Base-by-base conservation (phyloP, 768 basidiomycete genomes). In the Tremella yokohamensis region DNA sequence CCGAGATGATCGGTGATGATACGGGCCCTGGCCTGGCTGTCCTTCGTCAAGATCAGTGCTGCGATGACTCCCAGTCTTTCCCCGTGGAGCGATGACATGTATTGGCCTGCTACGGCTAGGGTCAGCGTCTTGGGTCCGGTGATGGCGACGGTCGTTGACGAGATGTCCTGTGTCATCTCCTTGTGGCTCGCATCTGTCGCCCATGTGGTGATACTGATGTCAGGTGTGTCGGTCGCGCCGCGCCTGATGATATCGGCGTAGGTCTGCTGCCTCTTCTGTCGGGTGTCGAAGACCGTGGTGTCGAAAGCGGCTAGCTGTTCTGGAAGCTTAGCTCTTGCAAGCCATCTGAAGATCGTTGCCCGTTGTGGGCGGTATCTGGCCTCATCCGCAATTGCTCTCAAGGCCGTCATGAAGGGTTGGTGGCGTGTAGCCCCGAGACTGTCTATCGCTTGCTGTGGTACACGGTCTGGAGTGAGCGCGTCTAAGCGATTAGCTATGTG, bases 121-220 rank as follows among this genome's bases (percentile, higher is more conserved):
- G 48, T 11, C 3, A 18, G 18, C 9, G 45, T 51, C 3, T 6
- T 7, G 1, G 62, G 52, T 7, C 62, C 62, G 11, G 49, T 52
- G 6, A 62, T 26, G 1, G 57, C 52, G 18, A 57, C 53, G 1
- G 62, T 59, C 2, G 62, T 56, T 22, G 45, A 22, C 3, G 20
- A n/a, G n/a, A n/a, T 2, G 4, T n/a, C 16, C 1, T 26, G 26
- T 24, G 6, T 18, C 15, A 8, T 19, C 4, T 8, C 9, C 29
- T 40, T 49, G 26, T 54, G 48, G 26, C 57, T 58, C 9, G 57
- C 61, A 45, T 62, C 61, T 1, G 37, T 58, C 2, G 61, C 61
- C 26, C 24, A 34, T 6, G 29, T 19, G 3, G 15, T 50, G 8
- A 3, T 52, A 19, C 11, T 3, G n/a, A n/a, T n/a, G n/a, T 54